Conservation (phyloP, 164 flowering plant species). For the Vitis vinifera region ASM3070453v1 NC_081817.1:1260001-1260500, state of each 20-base stretch:
- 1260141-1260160: neutral
- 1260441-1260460: neutral
- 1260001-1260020: slow-evolving; percentile 1
- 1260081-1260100: slow-evolving; percentile 1
- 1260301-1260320: neutral
- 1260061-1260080: slow-evolving; percentile 1
- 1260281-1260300: neutral
- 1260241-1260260: too few species aligned
- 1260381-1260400: neutral
- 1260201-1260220: neutral
- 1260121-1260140: neutral
- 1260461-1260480: too few species aligned
- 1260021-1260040: slow-evolving; percentile 2
- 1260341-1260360: neutral
- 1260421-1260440: neutral
- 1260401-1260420: slow-evolving; percentile 2
- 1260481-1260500: too few species aligned
- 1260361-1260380: neutral
- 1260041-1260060: neutral
- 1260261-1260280: neutral
- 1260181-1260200: neutral
- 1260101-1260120: slow-evolving; percentile 4
- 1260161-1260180: slow-evolving; percentile 4
- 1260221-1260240: neutral
- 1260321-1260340: neutral